These are phyloP conservation scores for Prillingera fragicola DNA, from an alignment of 1,284 basidiomycete species.

Conservation along the genomic window DNA sequence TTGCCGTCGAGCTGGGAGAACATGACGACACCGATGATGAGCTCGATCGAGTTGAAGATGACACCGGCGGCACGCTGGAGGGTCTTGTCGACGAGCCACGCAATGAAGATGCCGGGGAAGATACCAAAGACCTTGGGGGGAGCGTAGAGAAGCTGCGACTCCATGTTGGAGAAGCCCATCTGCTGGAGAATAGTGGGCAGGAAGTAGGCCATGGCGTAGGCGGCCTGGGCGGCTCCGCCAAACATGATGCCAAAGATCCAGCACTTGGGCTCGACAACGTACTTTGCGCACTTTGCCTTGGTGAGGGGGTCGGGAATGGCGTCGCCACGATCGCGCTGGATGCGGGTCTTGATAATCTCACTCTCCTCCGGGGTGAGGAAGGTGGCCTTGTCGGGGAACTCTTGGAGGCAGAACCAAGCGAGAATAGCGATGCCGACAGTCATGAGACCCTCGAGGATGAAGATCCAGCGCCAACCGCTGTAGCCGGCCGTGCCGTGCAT, in stretches of 20 bases:
- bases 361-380: slow-evolving; percentile 48
- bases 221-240: slow-evolving; percentile 22
- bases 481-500: slow-evolving; percentile 2
- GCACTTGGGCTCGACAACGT: slow-evolving; percentile 46
- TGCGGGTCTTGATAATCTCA: slow-evolving; percentile 44
- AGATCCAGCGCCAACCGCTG: slow-evolving; percentile 14
- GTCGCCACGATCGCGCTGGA: slow-evolving; percentile 50
- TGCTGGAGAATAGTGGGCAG: slow-evolving; percentile 47
- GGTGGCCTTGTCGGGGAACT: slow-evolving; percentile 51
- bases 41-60: slow-evolving; percentile 6
- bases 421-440: slow-evolving; percentile 4
- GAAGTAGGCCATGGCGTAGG: slow-evolving; percentile 41
- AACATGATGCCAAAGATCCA: slow-evolving; percentile 50
- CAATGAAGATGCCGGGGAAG: slow-evolving; percentile 41
- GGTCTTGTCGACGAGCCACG: slow-evolving; percentile 42
- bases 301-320: slow-evolving; percentile 46
- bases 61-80: slow-evolving; percentile 5
- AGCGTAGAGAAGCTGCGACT: slow-evolving; percentile 42
- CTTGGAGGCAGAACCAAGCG: slow-evolving; percentile 34
- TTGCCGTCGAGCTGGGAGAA: slow-evolving; percentile 19
- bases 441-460: slow-evolving; percentile 14
- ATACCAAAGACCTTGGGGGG: slow-evolving; percentile 47
- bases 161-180: slow-evolving; percentile 40
- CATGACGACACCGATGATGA: slow-evolving; percentile 14
- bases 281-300: slow-evolving; percentile 31